phyloP scores from a whole-genome alignment of 345 rosid genomes.

The Excoecaria agallocha region DNA sequence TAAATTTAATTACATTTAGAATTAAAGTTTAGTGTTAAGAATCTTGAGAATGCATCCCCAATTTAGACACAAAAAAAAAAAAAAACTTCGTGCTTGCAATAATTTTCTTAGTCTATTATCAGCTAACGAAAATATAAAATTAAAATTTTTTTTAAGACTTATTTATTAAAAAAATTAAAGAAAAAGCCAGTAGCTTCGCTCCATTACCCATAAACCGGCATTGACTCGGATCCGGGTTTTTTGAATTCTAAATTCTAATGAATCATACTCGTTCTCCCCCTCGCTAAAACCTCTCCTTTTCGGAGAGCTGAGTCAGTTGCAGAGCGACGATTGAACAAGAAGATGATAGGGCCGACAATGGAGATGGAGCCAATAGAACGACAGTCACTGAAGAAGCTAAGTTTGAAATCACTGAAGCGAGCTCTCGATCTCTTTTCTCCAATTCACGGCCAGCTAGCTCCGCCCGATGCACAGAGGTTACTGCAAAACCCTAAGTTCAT shows the following conservation, averaged over 20 bases:
- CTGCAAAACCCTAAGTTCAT: not conserved
- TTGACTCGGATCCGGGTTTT: not conserved
- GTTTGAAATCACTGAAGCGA: constrained; percentile 83
- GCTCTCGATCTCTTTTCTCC: constrained; percentile 88
- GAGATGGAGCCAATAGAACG: constrained; percentile 92
- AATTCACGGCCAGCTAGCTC: constrained; percentile 62
- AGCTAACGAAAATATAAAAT: too few relatives aligned
- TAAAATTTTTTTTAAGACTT: too few relatives aligned
- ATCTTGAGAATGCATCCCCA: too few relatives aligned
- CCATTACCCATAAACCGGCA: not conserved
- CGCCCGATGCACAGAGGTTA: constrained; percentile 79
- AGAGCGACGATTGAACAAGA: not conserved
- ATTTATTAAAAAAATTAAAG: too few relatives aligned
- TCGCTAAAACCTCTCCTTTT: constrained; percentile 10
- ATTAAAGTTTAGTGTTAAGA: too few relatives aligned
- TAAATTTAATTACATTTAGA: too few relatives aligned
- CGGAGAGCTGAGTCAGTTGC: not conserved
- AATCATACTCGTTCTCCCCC: not conserved
- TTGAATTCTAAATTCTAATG: not conserved
- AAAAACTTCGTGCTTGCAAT: too few relatives aligned
- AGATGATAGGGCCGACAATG: constrained; percentile 23
- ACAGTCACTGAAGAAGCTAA: constrained; percentile 83
- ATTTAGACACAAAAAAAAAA: too few relatives aligned
- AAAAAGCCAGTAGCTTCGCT: not conserved
- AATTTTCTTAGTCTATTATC: too few relatives aligned